Evolutionary conservation across 768 basidiomycete species (phyloP), one percentile per base, ranked within the genome.

Genomic region (Pilatotrama ljubarskyi): DNA sequence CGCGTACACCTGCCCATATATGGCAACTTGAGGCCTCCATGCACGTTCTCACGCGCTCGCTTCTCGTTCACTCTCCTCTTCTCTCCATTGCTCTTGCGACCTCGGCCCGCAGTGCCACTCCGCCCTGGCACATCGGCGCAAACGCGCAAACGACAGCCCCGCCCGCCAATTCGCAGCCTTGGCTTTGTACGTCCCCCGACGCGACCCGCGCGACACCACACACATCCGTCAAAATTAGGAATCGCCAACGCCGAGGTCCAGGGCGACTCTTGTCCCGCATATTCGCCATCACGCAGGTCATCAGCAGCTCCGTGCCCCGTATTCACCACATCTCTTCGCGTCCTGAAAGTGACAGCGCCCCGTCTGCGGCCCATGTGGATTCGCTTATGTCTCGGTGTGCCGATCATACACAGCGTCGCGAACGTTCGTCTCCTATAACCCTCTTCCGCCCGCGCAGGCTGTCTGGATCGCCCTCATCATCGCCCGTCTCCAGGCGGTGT

Each of bases 21-120:
- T 22, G 57, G 62, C 15, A 58, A 24, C 24, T 35, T n/a, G 29
- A 14, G 4, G 15, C 6, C 29, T 9, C 49, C 13, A 46, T 36
- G 55, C 61, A 62, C 61, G 61, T 62, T 62, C 61, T 47, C 61
- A 57, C 61, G 55, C 47, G 37, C 29, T 18, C 53, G 14, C 47
- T n/a, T 32, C 46, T 60, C 52, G 8, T 47, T 24, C 25, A 44
- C 41, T 42, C 37, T 36, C 51, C 29, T 14, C 48, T 13, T 48
- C 50, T 47, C 55, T 24, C 38, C 25, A 50, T 57, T 26, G 55
- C 47, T 47, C 55, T 38, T 44, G 53, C 53, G 53, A 40, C 20
- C 41, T 14, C 22, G 18, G 44, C 55, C 36, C 37, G 14, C 22
- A 35, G 18, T 24, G 29, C 51, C 41, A 15, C 58, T 7, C 22